A percentile compares a stretch with the other conserved stretches of the same genome.
Evolutionary conservation across 495 filamentous ascomycete genomes (phyloP).

Genomic region (Parachaetomium inaequale): DNA sequence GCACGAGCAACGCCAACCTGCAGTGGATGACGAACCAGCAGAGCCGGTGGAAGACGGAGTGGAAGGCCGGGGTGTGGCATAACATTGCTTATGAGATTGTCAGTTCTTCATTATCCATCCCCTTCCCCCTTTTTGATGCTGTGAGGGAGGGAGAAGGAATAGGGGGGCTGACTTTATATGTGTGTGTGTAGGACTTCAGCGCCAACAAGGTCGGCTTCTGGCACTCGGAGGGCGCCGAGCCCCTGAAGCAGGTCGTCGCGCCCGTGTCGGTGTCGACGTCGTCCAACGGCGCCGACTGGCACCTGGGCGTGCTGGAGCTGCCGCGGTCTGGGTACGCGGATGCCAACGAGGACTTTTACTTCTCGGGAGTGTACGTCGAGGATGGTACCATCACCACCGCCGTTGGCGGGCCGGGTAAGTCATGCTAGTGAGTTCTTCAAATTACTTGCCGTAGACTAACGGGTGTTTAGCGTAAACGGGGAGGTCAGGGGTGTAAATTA

Average conservation of each 20-base stretch:
- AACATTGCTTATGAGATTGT: conserved; percentile 67
- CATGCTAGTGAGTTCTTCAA: not conserved
- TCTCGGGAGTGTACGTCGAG: conserved; percentile 71
- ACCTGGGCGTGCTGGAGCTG: conserved; percentile 67
- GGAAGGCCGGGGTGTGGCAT: conserved; percentile 62
- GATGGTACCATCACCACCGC: conserved; percentile 57
- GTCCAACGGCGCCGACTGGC: conserved; percentile 72
- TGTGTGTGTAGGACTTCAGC: conserved; percentile 64
- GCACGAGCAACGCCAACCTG: conserved; percentile 54
- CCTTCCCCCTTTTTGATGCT: not conserved
- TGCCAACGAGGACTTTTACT: conserved; percentile 64
- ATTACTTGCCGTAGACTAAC: conserved; percentile 38
- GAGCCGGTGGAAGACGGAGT: conserved; percentile 45
- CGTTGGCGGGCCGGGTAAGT: conserved; percentile 31
- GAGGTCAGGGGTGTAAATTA: not conserved
- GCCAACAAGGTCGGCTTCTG: conserved; percentile 61
- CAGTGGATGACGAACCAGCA: conserved; percentile 45
- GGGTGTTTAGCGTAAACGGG: conserved; percentile 32
- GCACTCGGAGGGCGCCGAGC: conserved; percentile 59
- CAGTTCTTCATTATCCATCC: not conserved
- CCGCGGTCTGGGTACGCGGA: conserved; percentile 55
- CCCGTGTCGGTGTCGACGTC: conserved; percentile 41
- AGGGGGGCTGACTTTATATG: conserved; percentile 61
- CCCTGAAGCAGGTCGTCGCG: conserved; percentile 43
- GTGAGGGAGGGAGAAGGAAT: conserved; percentile 43